Percentiles rank a stretch among this genome's conserved stretches.
phyloP scores from a whole-genome alignment of 371 early-diverging fungal genomes.

The Haplosporangium sp. region DNA sequence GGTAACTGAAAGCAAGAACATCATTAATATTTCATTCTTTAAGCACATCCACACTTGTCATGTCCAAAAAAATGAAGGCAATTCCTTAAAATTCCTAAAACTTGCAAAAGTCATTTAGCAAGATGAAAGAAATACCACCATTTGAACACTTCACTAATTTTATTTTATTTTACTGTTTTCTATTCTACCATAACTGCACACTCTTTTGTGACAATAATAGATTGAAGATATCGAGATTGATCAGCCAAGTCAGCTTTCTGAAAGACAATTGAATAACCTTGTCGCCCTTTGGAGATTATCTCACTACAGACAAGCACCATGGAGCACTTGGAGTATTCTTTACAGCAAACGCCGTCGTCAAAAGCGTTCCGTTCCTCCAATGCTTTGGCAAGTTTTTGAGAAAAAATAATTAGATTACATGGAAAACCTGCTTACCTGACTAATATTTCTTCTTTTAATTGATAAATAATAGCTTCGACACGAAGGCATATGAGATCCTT shows the following conservation, averaged over 20 bases:
- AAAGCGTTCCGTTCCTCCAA: slow-evolving; percentile 19
- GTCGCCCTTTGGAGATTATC: slow-evolving; percentile 36
- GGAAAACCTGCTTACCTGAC: neutral
- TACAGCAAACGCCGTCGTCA: slow-evolving; percentile 32
- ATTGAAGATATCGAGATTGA: slow-evolving; percentile 25
- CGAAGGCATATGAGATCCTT: slow-evolving; percentile 26
- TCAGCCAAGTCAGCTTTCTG: slow-evolving; percentile 27
- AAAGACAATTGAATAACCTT: slow-evolving; percentile 31
- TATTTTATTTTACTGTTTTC: neutral
- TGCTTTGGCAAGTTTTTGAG: slow-evolving; percentile 33
- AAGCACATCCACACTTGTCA: too few species aligned
- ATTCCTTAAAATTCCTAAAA: neutral
- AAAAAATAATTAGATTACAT: neutral
- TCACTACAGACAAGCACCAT: slow-evolving; percentile 48
- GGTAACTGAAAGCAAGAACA: slow-evolving; percentile 12
- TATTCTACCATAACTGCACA: neutral
- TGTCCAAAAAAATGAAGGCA: too few species aligned
- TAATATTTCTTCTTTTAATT: too few species aligned
- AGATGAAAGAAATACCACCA: too few species aligned
- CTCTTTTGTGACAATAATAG: slow-evolving; percentile 2
- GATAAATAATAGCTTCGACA: slow-evolving; percentile 33
- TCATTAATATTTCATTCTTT: too few species aligned
- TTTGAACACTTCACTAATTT: neutral
- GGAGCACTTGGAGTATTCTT: slow-evolving; percentile 53
- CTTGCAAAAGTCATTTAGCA: neutral